Base-by-base conservation (phyloP, 306 rosid species). In the Clitoria ternatea region DNA sequence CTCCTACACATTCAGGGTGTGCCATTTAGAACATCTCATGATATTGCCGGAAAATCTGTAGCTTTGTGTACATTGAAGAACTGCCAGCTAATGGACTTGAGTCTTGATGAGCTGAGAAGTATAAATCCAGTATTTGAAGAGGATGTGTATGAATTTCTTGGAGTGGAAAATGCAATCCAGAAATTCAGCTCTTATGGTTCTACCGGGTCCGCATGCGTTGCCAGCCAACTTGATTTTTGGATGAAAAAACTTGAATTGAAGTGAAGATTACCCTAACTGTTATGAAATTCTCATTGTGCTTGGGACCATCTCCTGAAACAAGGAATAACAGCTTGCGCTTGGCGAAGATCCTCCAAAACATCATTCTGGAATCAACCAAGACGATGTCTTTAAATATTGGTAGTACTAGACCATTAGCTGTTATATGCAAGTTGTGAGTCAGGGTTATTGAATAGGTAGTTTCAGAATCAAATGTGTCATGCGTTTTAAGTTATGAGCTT, bases 1-100 rank as follows among this genome's bases (percentile, higher is more conserved):
- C 40, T 65, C 42, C 14, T 33, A 77, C 65, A 33, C 79, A 14
- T 67, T 54, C 85, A 94, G 99, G 99, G 87, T 57, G 77, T 94
- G 36, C 97, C 99, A 29, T 94, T 94, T 73, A 84, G 99, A 70
- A 94, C 99, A 3, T 89, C 97, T 75, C 99, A 94, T 75, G 99
- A 91, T 77, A 83, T 89, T 11, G 95, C 86, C 7, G 99, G 99
- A 74, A 89, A 85, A 69, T 77, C 86, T 0, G 99, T 94, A 24
- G 99, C 97, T 17, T 30, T 87, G 5, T 91, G 99, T 2, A 85
- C 91, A 53, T 76, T 63, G 4, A 89, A 79, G 81, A 79, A 70
- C 22, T 89, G 95, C 80, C 87, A 85, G 66, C 96, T 91, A 69
- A 81, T 40, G 77, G 91, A 86, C 64, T 81, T 91, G 68, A 81